phyloP scores from a whole-genome alignment of 139 green algal species.

The Nannochloris sp. region DNA sequence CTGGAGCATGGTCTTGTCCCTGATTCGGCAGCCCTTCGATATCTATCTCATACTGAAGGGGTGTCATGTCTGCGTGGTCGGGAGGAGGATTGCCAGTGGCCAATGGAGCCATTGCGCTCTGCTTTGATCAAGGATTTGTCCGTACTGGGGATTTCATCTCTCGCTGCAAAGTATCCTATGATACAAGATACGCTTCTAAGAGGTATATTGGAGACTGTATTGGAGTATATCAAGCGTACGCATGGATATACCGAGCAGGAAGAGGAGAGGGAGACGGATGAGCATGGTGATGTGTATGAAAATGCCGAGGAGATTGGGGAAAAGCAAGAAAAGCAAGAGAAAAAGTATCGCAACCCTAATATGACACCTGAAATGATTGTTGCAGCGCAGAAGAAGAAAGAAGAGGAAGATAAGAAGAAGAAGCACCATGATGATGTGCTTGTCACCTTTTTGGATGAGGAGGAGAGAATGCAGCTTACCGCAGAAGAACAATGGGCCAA shows the following conservation, averaged over 20 bases:
- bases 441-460: slow-evolving; percentile 1
- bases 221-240: slow-evolving; percentile 49
- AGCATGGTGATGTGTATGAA: slow-evolving; percentile 48
- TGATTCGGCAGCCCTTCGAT: slow-evolving; percentile 54
- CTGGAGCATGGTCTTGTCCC: slow-evolving; percentile 63
- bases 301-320: slow-evolving; percentile 44
- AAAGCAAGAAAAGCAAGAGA: slow-evolving; percentile 35
- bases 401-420: background rate
- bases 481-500: slow-evolving; percentile 18
- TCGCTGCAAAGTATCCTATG: slow-evolving; percentile 65
- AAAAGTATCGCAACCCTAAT: slow-evolving; percentile 11
- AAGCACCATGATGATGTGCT: slow-evolving; percentile 25
- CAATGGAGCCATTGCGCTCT: slow-evolving; percentile 54
- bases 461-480: slow-evolving; percentile 7
- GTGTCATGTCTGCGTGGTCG: slow-evolving; percentile 22
- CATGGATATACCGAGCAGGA: slow-evolving; percentile 44
- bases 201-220: slow-evolving; percentile 50
- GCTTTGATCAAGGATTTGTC: slow-evolving; percentile 54
- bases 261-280: slow-evolving; percentile 38
- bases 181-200: slow-evolving; percentile 58
- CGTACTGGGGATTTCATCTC: slow-evolving; percentile 54
- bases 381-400: slow-evolving; percentile 6
- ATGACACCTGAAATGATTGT: background rate
- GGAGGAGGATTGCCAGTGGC: slow-evolving; percentile 32
- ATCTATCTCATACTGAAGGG: slow-evolving; percentile 34